Conservation (phyloP, 306 rosid genomes). For the Calophaca sinica region DNA sequence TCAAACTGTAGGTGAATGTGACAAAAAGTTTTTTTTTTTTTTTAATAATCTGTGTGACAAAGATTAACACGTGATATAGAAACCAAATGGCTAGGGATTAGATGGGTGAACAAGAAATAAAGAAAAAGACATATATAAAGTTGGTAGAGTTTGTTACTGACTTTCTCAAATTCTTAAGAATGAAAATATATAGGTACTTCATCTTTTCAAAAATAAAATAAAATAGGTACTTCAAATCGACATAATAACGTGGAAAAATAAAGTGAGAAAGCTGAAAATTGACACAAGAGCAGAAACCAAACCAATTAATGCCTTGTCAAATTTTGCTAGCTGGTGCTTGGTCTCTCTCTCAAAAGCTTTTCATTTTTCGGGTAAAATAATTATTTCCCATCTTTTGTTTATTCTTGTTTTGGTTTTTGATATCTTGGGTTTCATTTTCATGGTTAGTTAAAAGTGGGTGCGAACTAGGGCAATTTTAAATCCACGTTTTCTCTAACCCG, state of each 20-base stretch:
- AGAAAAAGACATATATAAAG: constrained; percentile 21
- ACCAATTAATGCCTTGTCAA: constrained; percentile 51
- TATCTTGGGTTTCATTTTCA: constrained; percentile 60
- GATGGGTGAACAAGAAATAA: constrained; percentile 69
- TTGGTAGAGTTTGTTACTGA: constrained; percentile 82
- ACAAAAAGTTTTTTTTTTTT: too few relatives aligned
- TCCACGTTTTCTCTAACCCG: constrained; percentile 32
- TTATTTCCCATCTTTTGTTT: constrained; percentile 12
- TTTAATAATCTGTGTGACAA: constrained; percentile 7
- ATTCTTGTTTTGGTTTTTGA: constrained; percentile 31
- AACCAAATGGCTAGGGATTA: constrained; percentile 32
- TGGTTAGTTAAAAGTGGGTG: constrained; percentile 70
- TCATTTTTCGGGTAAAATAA: constrained; percentile 19
- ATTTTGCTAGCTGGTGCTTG: constrained; percentile 45
- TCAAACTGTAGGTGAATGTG: constrained; percentile 7
- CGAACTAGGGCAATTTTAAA: constrained; percentile 40
- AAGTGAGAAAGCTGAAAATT: constrained; percentile 42
- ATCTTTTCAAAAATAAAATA: too few relatives aligned
- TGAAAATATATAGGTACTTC: too few relatives aligned
- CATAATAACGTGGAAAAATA: constrained; percentile 6
- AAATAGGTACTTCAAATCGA: constrained; percentile 34
- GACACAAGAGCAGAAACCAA: constrained; percentile 43
- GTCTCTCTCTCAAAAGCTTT: constrained; percentile 35
- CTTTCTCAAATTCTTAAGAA: constrained; percentile 50
- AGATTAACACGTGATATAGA: constrained; percentile 22